Evolutionary conservation across 371 early-diverging fungal species (phyloP), one percentile per base, ranked within the genome.

Genomic region (Actinomucor elegans): DNA sequence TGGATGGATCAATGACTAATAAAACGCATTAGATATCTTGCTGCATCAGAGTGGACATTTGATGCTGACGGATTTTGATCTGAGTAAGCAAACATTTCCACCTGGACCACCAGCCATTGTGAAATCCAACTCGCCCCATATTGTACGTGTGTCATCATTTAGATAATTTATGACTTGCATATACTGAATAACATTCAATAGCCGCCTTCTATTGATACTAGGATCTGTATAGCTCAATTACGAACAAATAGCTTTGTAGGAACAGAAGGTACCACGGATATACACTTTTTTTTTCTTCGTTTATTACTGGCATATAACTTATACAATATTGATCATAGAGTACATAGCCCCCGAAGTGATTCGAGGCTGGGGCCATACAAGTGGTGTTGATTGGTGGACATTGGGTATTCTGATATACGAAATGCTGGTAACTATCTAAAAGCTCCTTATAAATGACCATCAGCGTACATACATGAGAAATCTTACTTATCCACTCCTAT

Each of bases 311-410:
- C 12, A 12, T 20, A 17, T 15, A 35, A n/a, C n/a, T n/a, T n/a
- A n/a, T n/a, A n/a, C n/a, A n/a, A n/a, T n/a, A n/a, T n/a, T n/a
- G n/a, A n/a, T n/a, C n/a, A n/a, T 55, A 84, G 97, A 96, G 66
- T 94, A 94, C 67, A 90, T 98, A 75, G 96, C 98, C 7, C 98
- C 99, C 18, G 98, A 97, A 74, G 89, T 92, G 9, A 88, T 92
- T 64, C 83, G 85, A 40, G 95, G 94, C 28, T 72, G 80, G 49
- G 98, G 98, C 5, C 97, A 99, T 72, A 92, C 98, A 23, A 86
- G 85, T 59, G 84, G 89, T 1, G 97, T 96, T 6, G 99, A 99
- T 74, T 97, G 99, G 94, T 99, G 99, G 99, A 94, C 98, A 12
- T 67, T 99, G 35, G 99, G 99, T 12, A 94, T 99, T 23, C 77